Evolutionary conservation across 345 rosid species (phyloP).

Genomic region (Geranium rotundifolium): DNA sequence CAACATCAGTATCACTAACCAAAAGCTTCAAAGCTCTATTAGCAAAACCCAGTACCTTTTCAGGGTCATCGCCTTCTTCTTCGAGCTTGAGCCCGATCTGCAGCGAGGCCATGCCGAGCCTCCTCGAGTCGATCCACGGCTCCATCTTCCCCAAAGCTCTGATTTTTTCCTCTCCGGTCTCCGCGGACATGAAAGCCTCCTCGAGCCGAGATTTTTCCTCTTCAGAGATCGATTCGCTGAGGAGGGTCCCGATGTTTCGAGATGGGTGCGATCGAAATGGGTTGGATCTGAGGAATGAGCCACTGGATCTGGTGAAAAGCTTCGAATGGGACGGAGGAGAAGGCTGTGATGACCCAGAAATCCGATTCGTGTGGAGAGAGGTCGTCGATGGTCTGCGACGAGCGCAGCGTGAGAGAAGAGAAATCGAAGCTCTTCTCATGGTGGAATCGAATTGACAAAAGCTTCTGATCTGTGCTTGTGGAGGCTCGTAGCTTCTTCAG

Average conservation of each 20-base stretch:
- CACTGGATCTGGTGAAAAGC: constrained; percentile 29
- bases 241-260: constrained; percentile 43
- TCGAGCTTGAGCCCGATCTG: constrained; percentile 83
- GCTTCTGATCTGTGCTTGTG: neutral
- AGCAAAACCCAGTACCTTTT: constrained; percentile 51
- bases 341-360: constrained; percentile 16
- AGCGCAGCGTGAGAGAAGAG: constrained; percentile 35
- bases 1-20: constrained; percentile 13
- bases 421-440: constrained; percentile 51
- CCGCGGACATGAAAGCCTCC: constrained; percentile 77
- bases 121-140: constrained; percentile 49
- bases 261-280: constrained; percentile 28
- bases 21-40: constrained; percentile 53
- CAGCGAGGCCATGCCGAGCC: constrained; percentile 63
- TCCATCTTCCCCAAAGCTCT: constrained; percentile 66
- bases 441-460: constrained; percentile 8
- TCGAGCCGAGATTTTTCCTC: constrained; percentile 68
- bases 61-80: constrained; percentile 73
- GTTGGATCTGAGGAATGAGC: constrained; percentile 18
- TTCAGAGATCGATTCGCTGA: constrained; percentile 34
- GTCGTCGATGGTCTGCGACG: constrained; percentile 19
- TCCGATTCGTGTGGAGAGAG: constrained; percentile 18
- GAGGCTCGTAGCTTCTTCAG: neutral
- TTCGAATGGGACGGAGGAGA: constrained; percentile 7
- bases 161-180: constrained; percentile 64